These are phyloP conservation scores for Panicum miliaceum DNA, from an alignment of 176 grass and related monocot genomes.

Conservation along the genomic window DNA sequence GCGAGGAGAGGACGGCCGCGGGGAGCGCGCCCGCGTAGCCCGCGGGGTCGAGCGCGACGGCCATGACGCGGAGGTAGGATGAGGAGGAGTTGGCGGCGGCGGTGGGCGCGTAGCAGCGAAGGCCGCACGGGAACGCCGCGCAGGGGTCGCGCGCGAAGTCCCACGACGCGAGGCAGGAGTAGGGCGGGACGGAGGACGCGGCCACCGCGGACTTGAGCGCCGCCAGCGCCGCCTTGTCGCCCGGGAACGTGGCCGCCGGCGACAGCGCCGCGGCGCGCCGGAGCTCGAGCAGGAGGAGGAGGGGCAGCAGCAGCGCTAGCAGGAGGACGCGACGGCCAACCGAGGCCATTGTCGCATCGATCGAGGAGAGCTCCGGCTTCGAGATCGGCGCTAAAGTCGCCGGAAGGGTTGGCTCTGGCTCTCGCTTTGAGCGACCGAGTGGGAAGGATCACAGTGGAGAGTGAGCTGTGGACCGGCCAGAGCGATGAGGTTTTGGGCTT, in stretches of 20 bases:
- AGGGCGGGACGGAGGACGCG: slow-evolving; percentile 36
- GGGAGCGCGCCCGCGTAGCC: slow-evolving; percentile 54
- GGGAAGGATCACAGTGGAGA: neutral
- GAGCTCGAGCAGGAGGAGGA: slow-evolving; percentile 18
- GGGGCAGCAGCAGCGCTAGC: slow-evolving; percentile 15
- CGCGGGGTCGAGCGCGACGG: slow-evolving; percentile 55
- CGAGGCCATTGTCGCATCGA: slow-evolving; percentile 39
- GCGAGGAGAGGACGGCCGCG: slow-evolving; percentile 26
- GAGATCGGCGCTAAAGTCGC: slow-evolving; percentile 41
- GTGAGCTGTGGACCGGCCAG: slow-evolving; percentile 22
- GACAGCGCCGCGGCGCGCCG: neutral
- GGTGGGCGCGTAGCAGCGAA: slow-evolving; percentile 28
- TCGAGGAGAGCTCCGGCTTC: neutral
- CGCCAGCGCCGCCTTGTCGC: slow-evolving; percentile 45
- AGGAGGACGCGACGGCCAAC: neutral
- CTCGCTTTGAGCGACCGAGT: slow-evolving; percentile 32
- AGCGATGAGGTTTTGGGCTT: neutral
- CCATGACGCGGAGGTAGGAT: slow-evolving; percentile 43
- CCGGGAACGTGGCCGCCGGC: slow-evolving; percentile 44
- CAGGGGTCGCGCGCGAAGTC: slow-evolving; percentile 50
- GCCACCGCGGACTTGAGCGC: slow-evolving; percentile 43
- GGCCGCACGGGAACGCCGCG: slow-evolving; percentile 47
- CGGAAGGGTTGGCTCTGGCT: neutral
- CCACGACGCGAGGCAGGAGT: slow-evolving; percentile 61
- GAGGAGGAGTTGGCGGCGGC: neutral